Conservation (phyloP, 176 grass and related monocot species). For the Avena eriantha region DNA sequence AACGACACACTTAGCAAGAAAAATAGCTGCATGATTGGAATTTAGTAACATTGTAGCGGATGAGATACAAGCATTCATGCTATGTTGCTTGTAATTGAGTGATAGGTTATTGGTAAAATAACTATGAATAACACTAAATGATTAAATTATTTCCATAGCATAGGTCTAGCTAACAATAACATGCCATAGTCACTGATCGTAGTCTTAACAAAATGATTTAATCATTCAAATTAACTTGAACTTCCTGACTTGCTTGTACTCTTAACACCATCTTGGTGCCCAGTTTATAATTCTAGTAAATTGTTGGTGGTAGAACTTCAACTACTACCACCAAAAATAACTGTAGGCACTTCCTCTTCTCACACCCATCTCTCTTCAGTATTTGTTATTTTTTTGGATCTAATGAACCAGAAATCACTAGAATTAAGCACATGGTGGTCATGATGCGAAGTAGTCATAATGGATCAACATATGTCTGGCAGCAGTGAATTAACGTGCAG, state of each 20-base stretch:
- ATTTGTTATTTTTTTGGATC: constrained; percentile 4
- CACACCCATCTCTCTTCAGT: not conserved
- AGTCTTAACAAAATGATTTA: constrained; percentile 18
- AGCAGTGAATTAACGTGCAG: constrained; percentile 4
- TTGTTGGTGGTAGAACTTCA: not conserved
- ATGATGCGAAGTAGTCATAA: constrained; percentile 25
- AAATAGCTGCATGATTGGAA: constrained; percentile 8
- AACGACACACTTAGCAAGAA: constrained; percentile 9
- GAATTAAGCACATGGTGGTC: constrained; percentile 7
- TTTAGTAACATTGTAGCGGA: not conserved
- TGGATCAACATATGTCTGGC: constrained; percentile 3
- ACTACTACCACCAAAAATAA: constrained; percentile 7
- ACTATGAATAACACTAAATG: not conserved
- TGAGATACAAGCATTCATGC: not conserved
- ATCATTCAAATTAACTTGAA: constrained; percentile 5
- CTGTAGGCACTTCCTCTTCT: not conserved
- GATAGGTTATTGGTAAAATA: constrained; percentile 20
- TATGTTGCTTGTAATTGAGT: not conserved
- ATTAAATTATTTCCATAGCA: constrained; percentile 23
- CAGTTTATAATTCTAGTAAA: constrained; percentile 11
- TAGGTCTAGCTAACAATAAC: not conserved
- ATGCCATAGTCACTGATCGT: not conserved
- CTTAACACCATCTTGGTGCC: not conserved
- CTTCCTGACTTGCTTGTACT: not conserved
- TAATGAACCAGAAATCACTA: constrained; percentile 23